phyloP scores from a whole-genome alignment of 2,329 filamentous ascomycete species.

The Exophiala oligosperma region DNA sequence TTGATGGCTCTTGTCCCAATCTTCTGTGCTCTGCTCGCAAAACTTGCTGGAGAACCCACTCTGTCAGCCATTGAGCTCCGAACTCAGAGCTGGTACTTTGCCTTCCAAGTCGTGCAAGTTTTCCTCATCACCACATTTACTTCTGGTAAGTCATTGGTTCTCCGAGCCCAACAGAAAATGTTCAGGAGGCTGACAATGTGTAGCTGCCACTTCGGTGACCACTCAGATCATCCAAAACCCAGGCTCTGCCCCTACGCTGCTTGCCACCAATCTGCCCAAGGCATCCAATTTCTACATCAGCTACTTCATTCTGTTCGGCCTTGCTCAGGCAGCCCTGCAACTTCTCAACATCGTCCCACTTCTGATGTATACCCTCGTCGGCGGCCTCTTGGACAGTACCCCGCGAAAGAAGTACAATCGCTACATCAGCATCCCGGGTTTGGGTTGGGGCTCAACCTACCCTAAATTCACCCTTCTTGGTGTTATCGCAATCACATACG shows the following conservation, averaged over 20 bases:
- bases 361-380: slow-evolving; percentile 24
- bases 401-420: slow-evolving; percentile 75
- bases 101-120: slow-evolving; percentile 72
- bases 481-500: slow-evolving; percentile 84
- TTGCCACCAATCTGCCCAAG: slow-evolving; percentile 75
- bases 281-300: slow-evolving; percentile 94
- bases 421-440: slow-evolving; percentile 71
- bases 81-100: slow-evolving; percentile 86
- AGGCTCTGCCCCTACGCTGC: slow-evolving; percentile 60
- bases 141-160: slow-evolving; percentile 44
- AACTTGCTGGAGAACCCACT: slow-evolving; percentile 76
- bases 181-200: slow-evolving; percentile 40
- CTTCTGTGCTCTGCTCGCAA: slow-evolving; percentile 77
- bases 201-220: slow-evolving; percentile 68
- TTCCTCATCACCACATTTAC: slow-evolving; percentile 84
- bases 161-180: neutral
- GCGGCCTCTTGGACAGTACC: slow-evolving; percentile 45
- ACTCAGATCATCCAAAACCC: slow-evolving; percentile 67
- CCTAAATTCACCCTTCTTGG: slow-evolving; percentile 83
- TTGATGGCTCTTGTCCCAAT: slow-evolving; percentile 85
- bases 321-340: slow-evolving; percentile 62
- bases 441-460: slow-evolving; percentile 82
- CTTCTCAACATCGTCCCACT: slow-evolving; percentile 28
- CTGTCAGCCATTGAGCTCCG: slow-evolving; percentile 79
- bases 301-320: slow-evolving; percentile 89